Evolutionary conservation across 257 asterid genomes (phyloP), one percentile per base, ranked within the genome.

Genomic region (Fraxinus excelsior): DNA sequence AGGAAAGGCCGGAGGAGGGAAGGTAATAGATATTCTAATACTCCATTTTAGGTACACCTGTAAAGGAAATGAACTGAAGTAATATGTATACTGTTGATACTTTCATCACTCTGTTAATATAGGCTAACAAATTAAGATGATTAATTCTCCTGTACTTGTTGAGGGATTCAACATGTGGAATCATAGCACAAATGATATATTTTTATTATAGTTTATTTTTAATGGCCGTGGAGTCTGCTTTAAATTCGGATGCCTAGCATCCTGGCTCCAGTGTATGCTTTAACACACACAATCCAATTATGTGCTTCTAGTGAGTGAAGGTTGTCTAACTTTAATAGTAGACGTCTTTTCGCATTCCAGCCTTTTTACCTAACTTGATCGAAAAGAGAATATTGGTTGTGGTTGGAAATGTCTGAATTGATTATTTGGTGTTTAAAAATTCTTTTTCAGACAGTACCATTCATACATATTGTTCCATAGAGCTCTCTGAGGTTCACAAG

Each of bases 41-140:
- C 71, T 70, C 71, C 67, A 69, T 23, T 53, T 25, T 35, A n/a
- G 80, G 58, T 73, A 71, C 73, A 67, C 23, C 69, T 81, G 86
- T 90, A 81, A 69, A 85, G 85, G 80, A 78, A 82, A 82, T 71
- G 77, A 66, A 78, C 18, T 62, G 70, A 77, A 68, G 72, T 70
- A 42, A 49, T 71, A 75, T 44, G 71, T 58, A 66, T 74, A 85
- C 74, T 67, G 40, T 74, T 82, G 82, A 73, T 75, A 35, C 34
- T 77, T 60, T 62, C 71, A 35, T 34, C 42, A 42, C 49, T 72
- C 73, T 71, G 64, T 75, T 67, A 74, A 78, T 79, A 37, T 79
- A 73, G 73, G 75, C 80, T 56, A 67, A 77, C 81, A 72, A 21
- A 44, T 68, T 74, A 73, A 46, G 75, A 23, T 25, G 60, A 66